Evolutionary conservation across 257 asterid genomes (phyloP).

Genomic region (Petunia secreta): DNA sequence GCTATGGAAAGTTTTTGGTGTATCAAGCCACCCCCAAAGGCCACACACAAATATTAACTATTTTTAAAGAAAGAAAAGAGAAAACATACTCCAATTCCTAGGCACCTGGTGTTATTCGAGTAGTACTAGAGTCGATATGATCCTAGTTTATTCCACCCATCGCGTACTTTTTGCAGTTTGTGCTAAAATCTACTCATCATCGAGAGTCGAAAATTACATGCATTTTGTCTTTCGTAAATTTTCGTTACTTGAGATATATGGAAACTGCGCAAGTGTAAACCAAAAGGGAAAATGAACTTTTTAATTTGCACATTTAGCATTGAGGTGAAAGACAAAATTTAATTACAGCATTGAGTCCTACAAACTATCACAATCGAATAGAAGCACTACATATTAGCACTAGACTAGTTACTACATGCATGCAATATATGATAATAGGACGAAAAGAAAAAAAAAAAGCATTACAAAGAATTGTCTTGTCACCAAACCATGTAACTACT

Average conservation of each 20-base stretch:
- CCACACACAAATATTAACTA: no score
- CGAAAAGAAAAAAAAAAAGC: not conserved
- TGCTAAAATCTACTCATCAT: not conserved
- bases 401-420: not conserved
- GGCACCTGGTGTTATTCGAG: not conserved
- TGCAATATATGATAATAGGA: not conserved
- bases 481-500: not conserved
- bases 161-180: no score
- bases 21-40: no score
- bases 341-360: not conserved
- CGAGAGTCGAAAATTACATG: not conserved
- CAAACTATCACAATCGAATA: not conserved
- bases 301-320: not conserved
- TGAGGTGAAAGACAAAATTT: not conserved
- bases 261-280: not conserved
- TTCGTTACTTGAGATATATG: not conserved
- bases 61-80: not conserved
- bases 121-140: not conserved
- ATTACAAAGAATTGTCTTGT: not conserved
- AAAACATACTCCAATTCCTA: not conserved
- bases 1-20: not conserved
- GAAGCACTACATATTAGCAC: not conserved
- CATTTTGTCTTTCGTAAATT: not conserved
- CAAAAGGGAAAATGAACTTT: not conserved
- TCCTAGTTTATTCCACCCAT: no score